These are phyloP conservation scores for Coccomyxa sp. DNA, from an alignment of 139 green algal genomes.

Conservation along the genomic window DNA sequence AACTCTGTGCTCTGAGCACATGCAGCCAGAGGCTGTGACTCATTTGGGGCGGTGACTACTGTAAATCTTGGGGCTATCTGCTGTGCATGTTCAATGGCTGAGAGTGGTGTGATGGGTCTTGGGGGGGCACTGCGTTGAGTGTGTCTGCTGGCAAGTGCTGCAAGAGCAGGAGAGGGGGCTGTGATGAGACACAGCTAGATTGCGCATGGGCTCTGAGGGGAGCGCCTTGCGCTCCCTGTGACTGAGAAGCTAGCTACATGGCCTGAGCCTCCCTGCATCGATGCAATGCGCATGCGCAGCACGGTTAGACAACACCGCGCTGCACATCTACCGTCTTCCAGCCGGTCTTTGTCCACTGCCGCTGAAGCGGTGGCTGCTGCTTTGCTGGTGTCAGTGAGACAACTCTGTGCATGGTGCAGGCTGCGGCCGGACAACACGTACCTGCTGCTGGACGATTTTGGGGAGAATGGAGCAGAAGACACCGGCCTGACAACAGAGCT, in stretches of 20 bases:
- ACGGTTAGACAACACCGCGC: background rate
- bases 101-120: background rate
- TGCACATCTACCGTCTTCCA: background rate
- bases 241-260: background rate
- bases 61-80: background rate
- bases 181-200: background rate
- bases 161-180: background rate
- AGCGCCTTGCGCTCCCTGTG: background rate
- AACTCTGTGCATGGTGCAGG: conserved; percentile 1
- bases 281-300: background rate
- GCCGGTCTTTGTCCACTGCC: background rate
- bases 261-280: background rate
- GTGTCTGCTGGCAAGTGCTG: background rate
- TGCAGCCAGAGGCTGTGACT: background rate
- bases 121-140: background rate
- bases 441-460: conserved; percentile 38
- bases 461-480: background rate
- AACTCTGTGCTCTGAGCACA: background rate
- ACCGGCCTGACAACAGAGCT: background rate
- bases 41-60: background rate
- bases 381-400: background rate
- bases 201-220: conserved; percentile 7
- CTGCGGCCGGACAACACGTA: conserved; percentile 40
- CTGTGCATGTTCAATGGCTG: background rate
- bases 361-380: background rate